These are phyloP conservation scores for Populus hybrid DNA, from an alignment of 441 rosid species.

Conservation along the genomic window DNA sequence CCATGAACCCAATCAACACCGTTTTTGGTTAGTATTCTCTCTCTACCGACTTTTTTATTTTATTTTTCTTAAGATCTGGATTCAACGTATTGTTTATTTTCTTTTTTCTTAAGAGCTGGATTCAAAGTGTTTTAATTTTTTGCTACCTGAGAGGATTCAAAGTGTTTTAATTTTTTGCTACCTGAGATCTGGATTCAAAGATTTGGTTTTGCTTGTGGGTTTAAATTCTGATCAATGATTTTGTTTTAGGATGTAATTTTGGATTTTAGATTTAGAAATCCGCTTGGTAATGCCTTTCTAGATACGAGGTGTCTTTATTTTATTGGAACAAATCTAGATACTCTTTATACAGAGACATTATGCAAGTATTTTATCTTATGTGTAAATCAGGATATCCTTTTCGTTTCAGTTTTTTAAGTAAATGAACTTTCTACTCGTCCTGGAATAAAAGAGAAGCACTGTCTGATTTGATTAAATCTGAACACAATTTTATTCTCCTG, in stretches of 20 bases:
- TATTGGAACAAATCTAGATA: not conserved
- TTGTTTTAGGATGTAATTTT: not conserved
- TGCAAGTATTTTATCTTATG: not conserved
- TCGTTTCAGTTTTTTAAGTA: not conserved
- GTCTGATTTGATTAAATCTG: not conserved
- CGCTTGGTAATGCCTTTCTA: not conserved
- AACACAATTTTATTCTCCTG: not conserved
- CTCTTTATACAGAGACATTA: not conserved
- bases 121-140: no score
- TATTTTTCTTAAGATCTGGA: not conserved
- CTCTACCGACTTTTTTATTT: not conserved
- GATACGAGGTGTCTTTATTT: no score
- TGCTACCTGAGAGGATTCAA: no score
- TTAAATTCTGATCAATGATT: no score
- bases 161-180: not conserved
- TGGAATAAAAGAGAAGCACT: not conserved
- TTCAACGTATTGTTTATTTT: not conserved
- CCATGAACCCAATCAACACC: conserved; percentile 58
- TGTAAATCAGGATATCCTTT: not conserved
- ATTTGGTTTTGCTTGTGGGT: not conserved
- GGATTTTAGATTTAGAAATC: not conserved
- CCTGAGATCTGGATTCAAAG: not conserved
- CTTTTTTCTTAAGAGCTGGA: not conserved
- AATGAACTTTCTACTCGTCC: not conserved
- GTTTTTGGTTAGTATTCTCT: conserved; percentile 40